Base-by-base conservation (phyloP, 306 rosid genomes). In the Comarum palustre region DNA sequence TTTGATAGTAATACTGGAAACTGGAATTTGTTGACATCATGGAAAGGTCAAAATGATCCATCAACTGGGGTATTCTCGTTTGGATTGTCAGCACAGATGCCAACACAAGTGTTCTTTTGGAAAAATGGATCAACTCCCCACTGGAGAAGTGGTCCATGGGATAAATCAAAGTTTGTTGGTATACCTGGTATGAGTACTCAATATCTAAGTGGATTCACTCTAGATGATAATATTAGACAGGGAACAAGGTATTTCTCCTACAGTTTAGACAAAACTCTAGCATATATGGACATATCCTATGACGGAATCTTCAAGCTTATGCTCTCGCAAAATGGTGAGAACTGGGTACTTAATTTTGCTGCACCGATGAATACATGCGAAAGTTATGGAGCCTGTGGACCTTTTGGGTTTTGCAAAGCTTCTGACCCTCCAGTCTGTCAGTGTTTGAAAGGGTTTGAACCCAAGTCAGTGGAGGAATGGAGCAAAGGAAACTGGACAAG, bases 81-180 rank as follows among this genome's bases (percentile, higher is more conserved):
- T 14, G 66, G 76, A 25, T 29, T 85, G 59, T 76, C 82, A 36
- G 72, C 59, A 8, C 43, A 69, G 74, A 31, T 19, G 32, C 82
- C 79, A 11, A 82, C 88, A 2, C 82, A 88, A 50, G 55, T 75
- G 20, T 78, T 82, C 45, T 17, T 85, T 6, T 81, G 88, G 92
- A 63, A 39, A 2, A 59, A 83, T 59, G 81, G 63, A 12, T 61
- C 75, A 24, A 63, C 25, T 0, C 90, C 83, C 29, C 61, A 51
- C 31, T 86, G 87, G 90, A 80, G 93, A 45, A 82, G 79, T 36
- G 90, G 90, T 42, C 90, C 86, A 1, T 86, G 90, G 90, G 86
- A 84, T 55, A 76, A 75, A 29, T 32, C 80, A 29, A 38, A 77
- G 64, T 89, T 89, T 45, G 59, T 81, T 2, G 89, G 93, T 12